These are phyloP conservation scores for Annona cherimola DNA, from an alignment of 164 flowering plant species.

Conservation along the genomic window DNA sequence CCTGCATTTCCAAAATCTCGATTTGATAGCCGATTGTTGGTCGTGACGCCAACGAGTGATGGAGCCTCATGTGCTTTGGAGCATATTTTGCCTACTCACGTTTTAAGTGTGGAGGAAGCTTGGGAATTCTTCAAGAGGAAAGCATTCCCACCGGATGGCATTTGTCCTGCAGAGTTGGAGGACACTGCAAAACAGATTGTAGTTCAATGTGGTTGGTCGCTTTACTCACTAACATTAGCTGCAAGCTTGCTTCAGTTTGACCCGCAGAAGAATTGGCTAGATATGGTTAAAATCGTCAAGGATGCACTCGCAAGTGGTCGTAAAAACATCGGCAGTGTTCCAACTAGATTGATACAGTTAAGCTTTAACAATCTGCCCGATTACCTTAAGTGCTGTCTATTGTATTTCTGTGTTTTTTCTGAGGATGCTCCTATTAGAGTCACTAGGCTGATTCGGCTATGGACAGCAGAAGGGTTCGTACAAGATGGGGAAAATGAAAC, in stretches of 20 bases:
- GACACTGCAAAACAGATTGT: not conserved
- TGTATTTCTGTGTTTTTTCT: slow-evolving; percentile 13
- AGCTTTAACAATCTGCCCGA: not conserved
- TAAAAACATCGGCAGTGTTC: no score
- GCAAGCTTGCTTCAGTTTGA: no score
- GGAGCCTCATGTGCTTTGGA: not conserved
- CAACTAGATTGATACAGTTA: not conserved
- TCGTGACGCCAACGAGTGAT: slow-evolving; percentile 43
- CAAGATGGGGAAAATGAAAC: slow-evolving; percentile 7
- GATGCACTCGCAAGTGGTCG: no score
- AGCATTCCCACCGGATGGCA: not conserved
- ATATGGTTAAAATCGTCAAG: no score
- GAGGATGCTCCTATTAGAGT: slow-evolving; percentile 13
- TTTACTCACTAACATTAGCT: no score
- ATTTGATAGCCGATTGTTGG: slow-evolving; percentile 30
- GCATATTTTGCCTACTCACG: not conserved
- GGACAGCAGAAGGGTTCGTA: slow-evolving; percentile 31
- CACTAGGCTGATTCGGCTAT: slow-evolving; percentile 11
- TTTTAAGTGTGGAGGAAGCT: not conserved
- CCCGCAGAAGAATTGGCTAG: no score
- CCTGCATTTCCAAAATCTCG: slow-evolving; percentile 35
- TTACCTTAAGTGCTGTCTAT: not conserved
- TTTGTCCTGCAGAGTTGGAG: not conserved
- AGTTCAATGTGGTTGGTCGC: not conserved
- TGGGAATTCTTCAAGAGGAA: slow-evolving; percentile 1